Conservation (phyloP, 2,329 filamentous ascomycete species). For the Capronia epimyces region DNA sequence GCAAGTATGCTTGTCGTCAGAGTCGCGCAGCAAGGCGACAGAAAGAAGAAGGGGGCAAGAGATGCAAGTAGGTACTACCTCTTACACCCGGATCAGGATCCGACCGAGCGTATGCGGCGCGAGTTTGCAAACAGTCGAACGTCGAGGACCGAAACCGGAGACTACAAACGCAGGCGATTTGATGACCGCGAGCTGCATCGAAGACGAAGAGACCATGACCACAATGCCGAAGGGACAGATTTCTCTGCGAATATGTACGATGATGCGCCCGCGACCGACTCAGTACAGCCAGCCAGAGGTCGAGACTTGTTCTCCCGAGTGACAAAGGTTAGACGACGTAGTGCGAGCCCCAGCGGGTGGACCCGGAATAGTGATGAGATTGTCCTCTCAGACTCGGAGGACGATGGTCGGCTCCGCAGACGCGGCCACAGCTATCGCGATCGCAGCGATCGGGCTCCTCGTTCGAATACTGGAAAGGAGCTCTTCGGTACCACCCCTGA, state of each 20-base stretch:
- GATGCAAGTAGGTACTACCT: slow-evolving; percentile 86
- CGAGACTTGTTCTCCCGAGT: slow-evolving; percentile 39
- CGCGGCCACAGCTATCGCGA: slow-evolving; percentile 41
- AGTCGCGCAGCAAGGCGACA: slow-evolving; percentile 67
- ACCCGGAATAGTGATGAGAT: slow-evolving; percentile 42
- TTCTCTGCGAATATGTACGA: slow-evolving; percentile 82
- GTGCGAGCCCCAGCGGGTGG: slow-evolving; percentile 54
- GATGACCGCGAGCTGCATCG: slow-evolving; percentile 53
- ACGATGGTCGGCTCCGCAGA: slow-evolving; percentile 31
- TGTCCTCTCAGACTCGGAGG: slow-evolving; percentile 36
- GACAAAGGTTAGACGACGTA: slow-evolving; percentile 47
- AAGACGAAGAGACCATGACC: slow-evolving; percentile 46
- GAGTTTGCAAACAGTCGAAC: slow-evolving; percentile 45
- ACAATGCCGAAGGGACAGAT: slow-evolving; percentile 33
- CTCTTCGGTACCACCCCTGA: slow-evolving; percentile 52
- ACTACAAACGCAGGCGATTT: slow-evolving; percentile 51
- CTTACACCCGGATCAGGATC: slow-evolving; percentile 82
- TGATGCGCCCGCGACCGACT: slow-evolving; percentile 49
- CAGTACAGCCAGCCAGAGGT: slow-evolving; percentile 29
- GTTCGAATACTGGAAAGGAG: slow-evolving; percentile 46
- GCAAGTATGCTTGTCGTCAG: slow-evolving; percentile 67
- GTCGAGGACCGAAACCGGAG: slow-evolving; percentile 36
- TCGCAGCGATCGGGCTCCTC: slow-evolving; percentile 37
- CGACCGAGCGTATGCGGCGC: slow-evolving; percentile 62
- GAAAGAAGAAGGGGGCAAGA: slow-evolving; percentile 72